phyloP scores from a whole-genome alignment of 2,329 filamentous ascomycete species.

The Cordyceps sp. region DNA sequence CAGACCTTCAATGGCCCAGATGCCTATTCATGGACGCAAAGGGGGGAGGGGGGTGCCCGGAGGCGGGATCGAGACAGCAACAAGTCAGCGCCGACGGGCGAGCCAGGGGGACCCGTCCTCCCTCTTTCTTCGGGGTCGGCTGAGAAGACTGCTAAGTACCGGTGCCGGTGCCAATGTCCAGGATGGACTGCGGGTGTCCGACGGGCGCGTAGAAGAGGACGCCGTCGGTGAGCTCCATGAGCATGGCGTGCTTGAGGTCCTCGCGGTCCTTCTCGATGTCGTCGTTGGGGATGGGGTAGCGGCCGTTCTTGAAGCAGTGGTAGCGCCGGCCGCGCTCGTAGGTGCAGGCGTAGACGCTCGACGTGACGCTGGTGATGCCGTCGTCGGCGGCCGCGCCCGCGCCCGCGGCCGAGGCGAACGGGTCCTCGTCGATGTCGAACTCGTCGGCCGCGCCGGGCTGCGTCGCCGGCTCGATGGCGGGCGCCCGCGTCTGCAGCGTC shows the following conservation, averaged over 20 bases:
- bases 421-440: constrained; percentile 2
- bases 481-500: background rate
- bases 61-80: no score
- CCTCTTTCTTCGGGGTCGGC: no score
- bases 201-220: constrained; percentile 24
- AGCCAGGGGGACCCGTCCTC: no score
- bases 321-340: constrained; percentile 9
- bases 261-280: constrained; percentile 20
- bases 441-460: constrained; percentile 1
- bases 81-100: no score
- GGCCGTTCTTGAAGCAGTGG: constrained; percentile 16
- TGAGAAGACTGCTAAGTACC: no score
- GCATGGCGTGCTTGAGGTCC: constrained; percentile 22
- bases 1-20: constrained; percentile 4
- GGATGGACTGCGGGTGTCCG: constrained; percentile 15
- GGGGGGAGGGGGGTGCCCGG: no score
- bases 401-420: no score
- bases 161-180: constrained; percentile 21
- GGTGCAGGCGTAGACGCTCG: constrained; percentile 4
- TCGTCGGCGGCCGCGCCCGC: background rate
- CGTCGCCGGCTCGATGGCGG: constrained; percentile 1
- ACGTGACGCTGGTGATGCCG: constrained; percentile 2
- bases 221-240: constrained; percentile 16
- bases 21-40: constrained; percentile 1
- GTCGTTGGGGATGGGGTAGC: constrained; percentile 22